Base-by-base conservation (phyloP, 768 basidiomycete species). In the Termitomyces sp. region DNA sequence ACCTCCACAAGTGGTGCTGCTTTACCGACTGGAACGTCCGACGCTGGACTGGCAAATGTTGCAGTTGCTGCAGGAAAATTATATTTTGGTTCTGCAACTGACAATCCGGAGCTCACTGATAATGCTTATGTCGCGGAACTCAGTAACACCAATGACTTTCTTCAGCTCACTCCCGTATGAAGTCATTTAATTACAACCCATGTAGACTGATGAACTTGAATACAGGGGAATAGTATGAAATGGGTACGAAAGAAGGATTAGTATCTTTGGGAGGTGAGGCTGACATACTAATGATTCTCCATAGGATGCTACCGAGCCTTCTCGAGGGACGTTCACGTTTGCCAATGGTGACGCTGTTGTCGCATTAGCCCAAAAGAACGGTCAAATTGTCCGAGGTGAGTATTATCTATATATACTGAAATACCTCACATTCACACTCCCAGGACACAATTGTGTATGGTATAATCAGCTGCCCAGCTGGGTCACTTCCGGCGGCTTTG, bases 271-370 rank as follows among this genome's bases (percentile, higher is more conserved):
- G 14, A 2, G 7, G 9, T 42, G 15, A 7, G 19, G 19, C 11
- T 21, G 28, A 38, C 17, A 9, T 26, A 37, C 7, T 19, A 19
- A 24, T 44, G 34, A 22, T 7, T 38, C 34, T 22, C 11, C 48
- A 6, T 46, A 82, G 80, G 78, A 79, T 58, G 75, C 78, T 6
- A 82, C 79, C 22, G 81, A 83, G 58, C 77, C 77, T 10, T 61
- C 64, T 2, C 78, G 68, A 22, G 77, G 77, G 22, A 61, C 57
- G 5, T 82, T 80, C 65, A 79, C 74, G 0, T 83, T 80, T 60
- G 63, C 68, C 3, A 61, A 62, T 6, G 79, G 75, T 19, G 79
- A 82, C 59, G 65, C 61, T 35, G 67, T 82, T 42, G 77, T 75
- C 5, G 64, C 67, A 44, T 66, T 79, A 22, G 79, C 80, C 6